Evolutionary conservation across 176 grass and related monocot genomes (phyloP), one percentile per base, ranked within the genome.

Genomic region (Avena atlantica): DNA sequence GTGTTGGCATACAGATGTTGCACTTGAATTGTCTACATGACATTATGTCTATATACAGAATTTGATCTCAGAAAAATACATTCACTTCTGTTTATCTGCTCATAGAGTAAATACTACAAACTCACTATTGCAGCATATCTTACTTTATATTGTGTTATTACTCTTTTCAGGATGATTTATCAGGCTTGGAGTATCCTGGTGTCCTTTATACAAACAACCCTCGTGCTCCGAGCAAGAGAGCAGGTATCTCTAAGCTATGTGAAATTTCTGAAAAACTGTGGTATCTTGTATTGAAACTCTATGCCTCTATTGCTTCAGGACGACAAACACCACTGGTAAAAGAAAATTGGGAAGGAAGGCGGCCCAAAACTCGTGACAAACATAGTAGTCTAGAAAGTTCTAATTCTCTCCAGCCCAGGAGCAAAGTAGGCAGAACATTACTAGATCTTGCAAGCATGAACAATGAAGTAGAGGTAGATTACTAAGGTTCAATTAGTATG

Each of bases 81-180:
- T 42, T 47, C 56, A 23, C 55, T 37, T 56, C 65, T n/a, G 1
- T 86, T 89, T 76, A 79, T 83, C 47, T 85, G 14, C n/a, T 52
- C 77, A 66, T 72, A 59, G 13, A 56, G 70, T 21, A 42, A 36
- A 77, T 60, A 15, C 51, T 73, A 51, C 25, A 64, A 47, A 74
- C 44, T 79, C 27, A 53, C 20, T 7, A 37, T 63, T 64, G 47
- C 13, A 31, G 21, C 16, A 47, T 69, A 49, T 36, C 55, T 58
- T 86, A 36, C n/a, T 65, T 49, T 80, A 21, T 75, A 49, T 66
- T 56, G 37, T 56, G 16, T 16, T 84, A 44, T 23, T 84, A 44
- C 59, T 86, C 27, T 81, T 90, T 81, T 86, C 79, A 98, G 97
- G 94, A 94, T 59, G 76, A 93, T 68, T 29, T 87, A 75, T 87